Evolutionary conservation across 2,329 filamentous ascomycete species (phyloP).

Genomic region (Parasarocladium wereldwijsianum): DNA sequence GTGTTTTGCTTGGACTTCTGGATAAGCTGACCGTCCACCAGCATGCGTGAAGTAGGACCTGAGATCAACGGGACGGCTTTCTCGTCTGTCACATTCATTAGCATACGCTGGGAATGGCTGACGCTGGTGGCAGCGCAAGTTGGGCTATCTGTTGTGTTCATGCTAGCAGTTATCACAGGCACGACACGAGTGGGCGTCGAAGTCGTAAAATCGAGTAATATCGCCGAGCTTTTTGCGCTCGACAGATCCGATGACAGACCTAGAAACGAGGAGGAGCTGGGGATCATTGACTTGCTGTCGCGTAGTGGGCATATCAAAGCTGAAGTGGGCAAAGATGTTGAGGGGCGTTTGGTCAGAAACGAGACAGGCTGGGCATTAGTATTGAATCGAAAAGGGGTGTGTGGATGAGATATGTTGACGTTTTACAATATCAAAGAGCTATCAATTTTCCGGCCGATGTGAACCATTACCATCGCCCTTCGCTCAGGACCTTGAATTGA

Average conservation of each 20-base stretch:
- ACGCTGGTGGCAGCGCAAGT: slow-evolving; percentile 8
- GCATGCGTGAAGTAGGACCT: slow-evolving; percentile 1
- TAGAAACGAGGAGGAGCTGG: neutral
- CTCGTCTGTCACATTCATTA: slow-evolving; percentile 6
- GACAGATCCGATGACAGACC: too few relatives aligned
- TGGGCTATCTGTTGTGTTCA: slow-evolving; percentile 6
- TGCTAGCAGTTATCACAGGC: slow-evolving; percentile 6
- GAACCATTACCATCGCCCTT: too few relatives aligned
- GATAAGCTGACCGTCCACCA: neutral
- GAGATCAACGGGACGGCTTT: slow-evolving; percentile 3
- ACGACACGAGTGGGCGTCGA: slow-evolving; percentile 6
- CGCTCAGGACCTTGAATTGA: too few relatives aligned
- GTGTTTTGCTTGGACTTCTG: neutral
- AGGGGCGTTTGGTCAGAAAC: neutral
- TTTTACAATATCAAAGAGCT: too few relatives aligned
- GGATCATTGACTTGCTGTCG: neutral
- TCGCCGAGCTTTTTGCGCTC: slow-evolving; percentile 6
- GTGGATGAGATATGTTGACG: too few relatives aligned
- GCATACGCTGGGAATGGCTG: slow-evolving; percentile 9
- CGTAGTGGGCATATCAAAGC: slow-evolving; percentile 1
- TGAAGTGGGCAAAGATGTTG: neutral
- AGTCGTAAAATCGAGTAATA: slow-evolving; percentile 8
- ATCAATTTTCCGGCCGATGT: too few relatives aligned
- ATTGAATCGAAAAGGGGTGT: neutral
- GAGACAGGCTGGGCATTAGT: neutral